Evolutionary conservation across 106 monocot species (phyloP).

Genomic region (Chionographis japonica): DNA sequence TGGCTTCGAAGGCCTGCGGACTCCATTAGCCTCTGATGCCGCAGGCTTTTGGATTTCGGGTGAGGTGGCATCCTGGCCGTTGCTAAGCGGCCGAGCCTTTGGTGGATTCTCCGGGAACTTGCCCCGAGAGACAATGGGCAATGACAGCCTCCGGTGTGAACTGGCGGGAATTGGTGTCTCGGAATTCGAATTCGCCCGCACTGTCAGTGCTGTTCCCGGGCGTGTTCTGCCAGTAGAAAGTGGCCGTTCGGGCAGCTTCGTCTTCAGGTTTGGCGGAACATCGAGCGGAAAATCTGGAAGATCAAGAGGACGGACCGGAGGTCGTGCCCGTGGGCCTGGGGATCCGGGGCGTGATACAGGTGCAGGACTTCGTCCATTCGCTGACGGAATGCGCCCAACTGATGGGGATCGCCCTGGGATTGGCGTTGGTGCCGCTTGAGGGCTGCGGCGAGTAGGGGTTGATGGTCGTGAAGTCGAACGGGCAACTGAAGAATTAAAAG

Average conservation of each 20-base stretch:
- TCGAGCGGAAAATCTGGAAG: conserved; percentile 66
- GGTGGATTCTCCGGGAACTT: conserved; percentile 63
- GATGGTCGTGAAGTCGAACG: conserved; percentile 54
- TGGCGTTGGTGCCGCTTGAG: conserved; percentile 18
- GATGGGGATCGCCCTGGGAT: conserved; percentile 40
- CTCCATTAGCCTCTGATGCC: conserved; percentile 7
- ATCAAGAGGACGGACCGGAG: conserved; percentile 49
- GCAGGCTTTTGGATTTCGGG: conserved; percentile 29
- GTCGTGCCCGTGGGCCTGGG: conserved; percentile 46
- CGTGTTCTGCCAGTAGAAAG: conserved; percentile 65
- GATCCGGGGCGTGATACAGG: conserved; percentile 63
- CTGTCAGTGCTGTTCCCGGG: conserved; percentile 56
- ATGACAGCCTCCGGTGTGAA: conserved; percentile 34
- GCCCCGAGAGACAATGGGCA: conserved; percentile 44
- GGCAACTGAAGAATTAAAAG: conserved; percentile 5
- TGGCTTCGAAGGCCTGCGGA: conserved; percentile 24
- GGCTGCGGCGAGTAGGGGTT: conserved; percentile 53
- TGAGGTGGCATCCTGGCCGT: conserved; percentile 36
- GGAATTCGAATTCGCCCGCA: conserved; percentile 34
- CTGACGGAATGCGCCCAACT: conserved; percentile 33
- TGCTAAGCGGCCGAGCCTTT: conserved; percentile 26
- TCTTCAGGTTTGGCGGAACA: conserved; percentile 81
- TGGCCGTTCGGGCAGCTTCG: conserved; percentile 74
- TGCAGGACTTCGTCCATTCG: conserved; percentile 18
- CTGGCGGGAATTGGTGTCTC: conserved; percentile 29